phyloP scores from a whole-genome alignment of 108 stramenopile genomes.

The Stephanodiscus triporus region DNA sequence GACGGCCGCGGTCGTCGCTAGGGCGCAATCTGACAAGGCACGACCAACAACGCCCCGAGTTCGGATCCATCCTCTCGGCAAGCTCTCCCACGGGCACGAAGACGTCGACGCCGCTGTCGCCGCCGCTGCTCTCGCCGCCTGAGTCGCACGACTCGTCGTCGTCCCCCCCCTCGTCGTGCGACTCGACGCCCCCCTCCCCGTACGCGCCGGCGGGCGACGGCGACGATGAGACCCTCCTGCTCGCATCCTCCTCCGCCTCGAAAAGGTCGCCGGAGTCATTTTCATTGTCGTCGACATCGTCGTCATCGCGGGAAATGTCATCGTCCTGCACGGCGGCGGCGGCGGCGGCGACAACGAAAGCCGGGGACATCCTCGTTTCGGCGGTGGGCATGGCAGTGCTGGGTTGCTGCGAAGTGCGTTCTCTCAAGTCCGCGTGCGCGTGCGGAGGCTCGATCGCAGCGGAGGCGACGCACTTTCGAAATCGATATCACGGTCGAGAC shows the following conservation, averaged over 20 bases:
- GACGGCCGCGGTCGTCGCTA: not conserved
- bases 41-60: constrained; percentile 1
- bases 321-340: too few species aligned
- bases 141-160: not conserved
- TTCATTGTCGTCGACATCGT: too few species aligned
- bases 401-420: too few species aligned
- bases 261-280: too few species aligned
- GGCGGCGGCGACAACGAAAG: too few species aligned
- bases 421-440: too few species aligned
- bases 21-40: not conserved
- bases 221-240: not conserved
- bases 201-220: constrained; percentile 1
- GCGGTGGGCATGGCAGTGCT: too few species aligned
- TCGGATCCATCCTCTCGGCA: not conserved
- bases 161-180: not conserved
- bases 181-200: not conserved
- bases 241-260: not conserved
- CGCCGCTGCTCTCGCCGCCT: not conserved
- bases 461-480: too few species aligned
- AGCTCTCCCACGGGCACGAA: not conserved
- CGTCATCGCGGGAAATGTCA: not conserved
- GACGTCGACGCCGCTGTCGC: not conserved
- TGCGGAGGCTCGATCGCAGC: too few species aligned
- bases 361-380: too few species aligned
- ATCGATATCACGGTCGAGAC: too few species aligned